These are phyloP conservation scores for Diphasiastrum complanatum DNA, from an alignment of 83 land plant genomes.

Conservation along the genomic window DNA sequence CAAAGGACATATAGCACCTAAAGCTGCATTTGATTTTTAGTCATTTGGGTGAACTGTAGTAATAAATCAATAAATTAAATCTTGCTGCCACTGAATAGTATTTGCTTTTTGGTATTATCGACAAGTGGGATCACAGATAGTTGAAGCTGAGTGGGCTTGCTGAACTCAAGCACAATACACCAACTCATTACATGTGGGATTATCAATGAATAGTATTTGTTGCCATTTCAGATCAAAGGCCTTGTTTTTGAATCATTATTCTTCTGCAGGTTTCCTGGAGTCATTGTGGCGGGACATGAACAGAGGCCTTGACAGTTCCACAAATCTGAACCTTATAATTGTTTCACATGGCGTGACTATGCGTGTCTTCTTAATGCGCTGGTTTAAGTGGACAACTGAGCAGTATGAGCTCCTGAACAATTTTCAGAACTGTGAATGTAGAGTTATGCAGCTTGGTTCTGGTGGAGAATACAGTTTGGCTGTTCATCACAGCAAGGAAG, in stretches of 20 bases:
- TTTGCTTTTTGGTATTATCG: no score
- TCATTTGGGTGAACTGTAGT: no score
- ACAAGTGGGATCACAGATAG: no score
- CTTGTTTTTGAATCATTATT: not conserved
- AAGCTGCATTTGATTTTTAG: no score
- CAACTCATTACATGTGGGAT: no score
- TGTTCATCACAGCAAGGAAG: conserved; percentile 61
- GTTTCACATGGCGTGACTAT: conserved; percentile 75
- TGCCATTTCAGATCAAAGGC: not conserved
- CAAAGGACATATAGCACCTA: no score
- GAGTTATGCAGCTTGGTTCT: conserved; percentile 75
- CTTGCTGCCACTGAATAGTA: no score
- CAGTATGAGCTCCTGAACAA: conserved; percentile 83
- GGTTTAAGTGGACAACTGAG: conserved; percentile 96
- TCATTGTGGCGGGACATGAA: conserved; percentile 87
- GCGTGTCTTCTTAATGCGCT: conserved; percentile 87
- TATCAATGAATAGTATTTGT: no score
- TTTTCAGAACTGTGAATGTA: conserved; percentile 57
- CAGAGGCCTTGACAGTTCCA: conserved; percentile 17
- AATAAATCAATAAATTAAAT: no score
- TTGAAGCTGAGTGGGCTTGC: no score
- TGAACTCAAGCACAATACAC: no score
- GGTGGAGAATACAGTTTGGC: conserved; percentile 91
- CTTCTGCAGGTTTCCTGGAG: conserved; percentile 74
- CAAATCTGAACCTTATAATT: conserved; percentile 62